These are phyloP conservation scores for Gaultheria prostrata DNA, from an alignment of 148 eudicot genomes.

Conservation along the genomic window DNA sequence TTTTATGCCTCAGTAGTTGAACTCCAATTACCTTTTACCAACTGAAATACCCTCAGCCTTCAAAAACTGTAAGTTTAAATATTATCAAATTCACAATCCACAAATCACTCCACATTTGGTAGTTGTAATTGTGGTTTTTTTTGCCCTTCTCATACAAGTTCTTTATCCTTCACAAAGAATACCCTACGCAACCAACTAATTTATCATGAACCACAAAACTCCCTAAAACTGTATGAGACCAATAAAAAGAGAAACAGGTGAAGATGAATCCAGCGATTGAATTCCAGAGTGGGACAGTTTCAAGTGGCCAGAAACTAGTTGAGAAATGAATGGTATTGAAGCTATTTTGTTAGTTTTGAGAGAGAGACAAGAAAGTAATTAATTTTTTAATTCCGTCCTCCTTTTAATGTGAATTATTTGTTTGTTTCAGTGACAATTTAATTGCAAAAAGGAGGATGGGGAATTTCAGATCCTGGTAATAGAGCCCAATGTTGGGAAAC, in stretches of 20 bases:
- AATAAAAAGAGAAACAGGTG: not conserved
- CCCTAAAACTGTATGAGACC: not conserved
- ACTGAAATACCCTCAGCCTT: not conserved
- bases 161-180: not conserved
- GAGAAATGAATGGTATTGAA: not conserved
- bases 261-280: not conserved
- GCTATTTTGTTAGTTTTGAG: not conserved
- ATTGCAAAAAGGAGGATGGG: not conserved
- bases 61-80: not conserved
- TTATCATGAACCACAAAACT: not conserved
- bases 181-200: not conserved
- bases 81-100: not conserved
- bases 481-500: not conserved
- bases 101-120: not conserved
- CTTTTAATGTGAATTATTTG: not conserved
- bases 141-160: not conserved
- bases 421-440: not conserved
- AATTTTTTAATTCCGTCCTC: not conserved
- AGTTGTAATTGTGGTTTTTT: not conserved
- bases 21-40: not conserved
- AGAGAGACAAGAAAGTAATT: not conserved
- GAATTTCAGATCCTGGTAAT: not conserved
- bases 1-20: not conserved
- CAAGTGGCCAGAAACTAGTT: not conserved
- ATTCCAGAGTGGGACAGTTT: not conserved